A percentile compares a stretch with the other conserved stretches of the same genome.
Evolutionary conservation across 306 rosid species (phyloP).

Genomic region (Vachellia collinsii): DNA sequence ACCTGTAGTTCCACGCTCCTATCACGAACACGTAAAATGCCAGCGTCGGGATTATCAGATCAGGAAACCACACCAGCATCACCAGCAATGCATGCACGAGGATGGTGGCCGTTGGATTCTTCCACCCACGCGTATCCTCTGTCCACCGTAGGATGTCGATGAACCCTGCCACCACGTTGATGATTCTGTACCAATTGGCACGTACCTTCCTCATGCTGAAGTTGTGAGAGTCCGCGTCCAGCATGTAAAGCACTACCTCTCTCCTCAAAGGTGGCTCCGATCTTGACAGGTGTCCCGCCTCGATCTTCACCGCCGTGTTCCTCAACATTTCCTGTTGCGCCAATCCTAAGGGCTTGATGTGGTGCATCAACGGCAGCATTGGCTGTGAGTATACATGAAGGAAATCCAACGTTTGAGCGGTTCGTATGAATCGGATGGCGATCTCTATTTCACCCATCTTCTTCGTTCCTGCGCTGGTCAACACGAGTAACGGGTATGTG

Average conservation of each 20-base stretch:
- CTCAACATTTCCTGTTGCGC: slow-evolving; percentile 72
- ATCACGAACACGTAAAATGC: slow-evolving; percentile 62
- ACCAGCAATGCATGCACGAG: slow-evolving; percentile 72
- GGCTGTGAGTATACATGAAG: slow-evolving; percentile 78
- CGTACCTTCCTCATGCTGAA: slow-evolving; percentile 85
- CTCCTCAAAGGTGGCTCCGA: slow-evolving; percentile 77
- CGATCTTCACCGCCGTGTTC: slow-evolving; percentile 60
- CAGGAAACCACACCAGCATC: slow-evolving; percentile 86
- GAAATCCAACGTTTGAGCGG: slow-evolving; percentile 61
- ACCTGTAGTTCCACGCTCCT: slow-evolving; percentile 82
- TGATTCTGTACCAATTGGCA: slow-evolving; percentile 72
- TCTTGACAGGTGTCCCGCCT: slow-evolving; percentile 64
- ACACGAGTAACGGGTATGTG: slow-evolving; percentile 60
- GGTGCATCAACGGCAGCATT: slow-evolving; percentile 85
- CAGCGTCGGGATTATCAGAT: slow-evolving; percentile 67
- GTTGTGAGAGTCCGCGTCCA: slow-evolving; percentile 70
- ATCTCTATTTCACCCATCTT: slow-evolving; percentile 87
- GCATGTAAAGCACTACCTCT: slow-evolving; percentile 68
- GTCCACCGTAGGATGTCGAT: slow-evolving; percentile 69
- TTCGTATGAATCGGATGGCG: slow-evolving; percentile 62
- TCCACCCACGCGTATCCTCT: slow-evolving; percentile 83
- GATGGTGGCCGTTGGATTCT: slow-evolving; percentile 70
- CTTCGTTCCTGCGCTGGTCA: slow-evolving; percentile 55
- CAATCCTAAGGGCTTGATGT: slow-evolving; percentile 68
- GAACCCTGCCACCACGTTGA: slow-evolving; percentile 54